Percentiles rank a stretch among this genome's conserved stretches.
These are phyloP conservation scores for Fusarium oligoseptatum DNA, from an alignment of 2,329 filamentous ascomycete genomes.

Conservation along the genomic window DNA sequence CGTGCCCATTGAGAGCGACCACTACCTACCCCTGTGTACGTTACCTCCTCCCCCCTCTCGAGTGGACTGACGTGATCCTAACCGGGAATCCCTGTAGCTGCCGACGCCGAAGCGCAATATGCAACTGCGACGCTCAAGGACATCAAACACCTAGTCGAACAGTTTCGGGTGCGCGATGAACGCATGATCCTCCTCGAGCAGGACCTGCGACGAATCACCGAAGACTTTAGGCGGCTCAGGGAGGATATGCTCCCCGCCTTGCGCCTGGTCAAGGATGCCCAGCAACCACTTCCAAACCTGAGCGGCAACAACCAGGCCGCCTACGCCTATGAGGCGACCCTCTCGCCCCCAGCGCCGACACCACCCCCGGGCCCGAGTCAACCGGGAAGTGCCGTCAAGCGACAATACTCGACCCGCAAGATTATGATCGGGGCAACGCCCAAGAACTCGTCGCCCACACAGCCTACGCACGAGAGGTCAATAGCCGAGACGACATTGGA, in stretches of 20 bases:
- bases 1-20: constrained; percentile 89
- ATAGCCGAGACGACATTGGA: constrained; percentile 76
- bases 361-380: constrained; percentile 65
- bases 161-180: constrained; percentile 90
- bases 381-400: constrained; percentile 67
- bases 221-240: constrained; percentile 88
- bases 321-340: constrained; percentile 64
- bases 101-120: constrained; percentile 88
- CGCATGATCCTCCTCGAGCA: constrained; percentile 86
- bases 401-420: constrained; percentile 83
- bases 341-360: constrained; percentile 69
- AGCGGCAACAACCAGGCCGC: constrained; percentile 54
- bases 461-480: constrained; percentile 75
- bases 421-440: constrained; percentile 77
- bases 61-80: constrained; percentile 41
- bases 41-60: constrained; percentile 26
- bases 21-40: constrained; percentile 92
- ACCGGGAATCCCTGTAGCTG: constrained; percentile 68
- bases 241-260: constrained; percentile 94
- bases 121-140: constrained; percentile 92
- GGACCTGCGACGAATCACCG: constrained; percentile 84
- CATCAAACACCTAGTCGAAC: constrained; percentile 89
- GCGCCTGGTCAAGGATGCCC: constrained; percentile 90
- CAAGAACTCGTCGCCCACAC: constrained; percentile 83
- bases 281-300: constrained; percentile 81